Evolutionary conservation across 257 asterid species (phyloP).

Genomic region (Solanum clarkiae): DNA sequence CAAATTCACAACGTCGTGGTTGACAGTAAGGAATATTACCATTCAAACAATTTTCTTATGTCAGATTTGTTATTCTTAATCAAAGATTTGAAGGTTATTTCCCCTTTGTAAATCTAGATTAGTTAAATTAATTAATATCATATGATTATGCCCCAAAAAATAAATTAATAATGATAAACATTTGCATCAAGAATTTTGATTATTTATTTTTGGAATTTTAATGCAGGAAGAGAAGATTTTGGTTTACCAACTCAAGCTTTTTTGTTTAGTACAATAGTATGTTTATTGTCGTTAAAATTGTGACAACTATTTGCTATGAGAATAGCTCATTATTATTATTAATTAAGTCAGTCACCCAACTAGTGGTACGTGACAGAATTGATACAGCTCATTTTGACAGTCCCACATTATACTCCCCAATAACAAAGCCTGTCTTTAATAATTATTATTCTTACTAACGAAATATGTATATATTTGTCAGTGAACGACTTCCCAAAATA

Average conservation of each 20-base stretch:
- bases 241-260: background rate
- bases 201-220: background rate
- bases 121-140: background rate
- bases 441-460: background rate
- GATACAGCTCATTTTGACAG: constrained; percentile 26
- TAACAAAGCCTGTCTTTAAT: background rate
- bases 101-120: background rate
- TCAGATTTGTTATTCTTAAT: no score
- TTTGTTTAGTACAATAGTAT: background rate
- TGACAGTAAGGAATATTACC: no score
- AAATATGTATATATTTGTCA: background rate
- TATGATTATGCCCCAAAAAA: background rate
- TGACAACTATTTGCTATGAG: background rate
- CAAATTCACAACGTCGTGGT: no score
- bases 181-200: background rate
- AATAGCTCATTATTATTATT: background rate
- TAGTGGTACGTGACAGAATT: constrained; percentile 1
- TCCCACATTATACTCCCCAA: background rate
- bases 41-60: no score
- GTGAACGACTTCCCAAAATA: background rate
- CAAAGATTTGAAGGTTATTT: no score
- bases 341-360: background rate
- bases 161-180: background rate
- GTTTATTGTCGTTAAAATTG: background rate
- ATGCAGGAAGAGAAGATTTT: background rate